A percentile compares a stretch with the other conserved stretches of the same genome.
Conservation (phyloP, 768 basidiomycete species). For the Podaxis sp. region DNA sequence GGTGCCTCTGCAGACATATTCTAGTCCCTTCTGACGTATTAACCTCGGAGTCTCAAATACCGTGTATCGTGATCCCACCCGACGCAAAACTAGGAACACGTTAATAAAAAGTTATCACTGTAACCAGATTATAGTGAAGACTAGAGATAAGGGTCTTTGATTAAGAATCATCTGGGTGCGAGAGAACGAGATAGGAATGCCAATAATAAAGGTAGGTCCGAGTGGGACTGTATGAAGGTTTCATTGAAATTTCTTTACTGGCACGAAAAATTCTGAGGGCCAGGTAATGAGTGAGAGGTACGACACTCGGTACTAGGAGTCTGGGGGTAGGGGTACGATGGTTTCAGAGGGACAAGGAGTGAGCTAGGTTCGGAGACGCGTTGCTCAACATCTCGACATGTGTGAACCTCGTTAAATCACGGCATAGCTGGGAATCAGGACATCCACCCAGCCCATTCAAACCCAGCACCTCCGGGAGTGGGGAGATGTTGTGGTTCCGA, state of each 20-base stretch:
- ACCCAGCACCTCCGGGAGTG: neutral
- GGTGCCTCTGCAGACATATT: slow-evolving; percentile 18
- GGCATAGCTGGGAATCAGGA: neutral
- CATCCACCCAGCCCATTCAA: neutral
- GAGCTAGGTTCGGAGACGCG: neutral
- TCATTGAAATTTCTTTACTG: neutral
- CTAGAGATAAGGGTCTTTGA: neutral
- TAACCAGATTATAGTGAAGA: neutral
- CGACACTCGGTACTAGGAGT: neutral
- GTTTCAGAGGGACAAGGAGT: neutral
- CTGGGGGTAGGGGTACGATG: neutral
- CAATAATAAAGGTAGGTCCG: neutral
- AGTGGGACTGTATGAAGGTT: neutral
- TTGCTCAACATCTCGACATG: neutral
- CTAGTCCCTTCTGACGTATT: slow-evolving; percentile 3
- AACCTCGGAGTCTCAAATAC: neutral
- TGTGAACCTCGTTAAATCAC: neutral
- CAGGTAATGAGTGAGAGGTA: neutral
- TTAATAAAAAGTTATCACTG: neutral
- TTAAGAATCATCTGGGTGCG: no score
- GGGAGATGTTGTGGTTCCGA: neutral
- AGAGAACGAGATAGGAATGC: neutral
- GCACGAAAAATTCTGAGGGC: neutral
- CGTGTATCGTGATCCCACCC: neutral
- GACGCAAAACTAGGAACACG: neutral